Percentiles rank a stretch among this genome's conserved stretches.
Conservation (phyloP, 1,284 basidiomycete genomes). For the Amylostereum areolatum region DNA sequence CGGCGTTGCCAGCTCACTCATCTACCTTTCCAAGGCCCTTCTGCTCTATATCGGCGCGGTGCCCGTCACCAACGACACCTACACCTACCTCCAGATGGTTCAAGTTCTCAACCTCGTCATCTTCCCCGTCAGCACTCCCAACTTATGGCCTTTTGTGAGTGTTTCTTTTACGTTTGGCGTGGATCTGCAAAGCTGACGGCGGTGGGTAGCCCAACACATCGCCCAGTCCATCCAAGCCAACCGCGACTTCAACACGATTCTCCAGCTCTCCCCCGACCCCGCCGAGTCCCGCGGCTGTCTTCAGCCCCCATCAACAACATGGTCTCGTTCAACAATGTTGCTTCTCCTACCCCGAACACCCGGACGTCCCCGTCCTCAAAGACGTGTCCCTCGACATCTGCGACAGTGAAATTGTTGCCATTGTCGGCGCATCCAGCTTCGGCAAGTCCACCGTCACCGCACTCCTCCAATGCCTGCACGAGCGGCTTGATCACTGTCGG, state of each 20-base stretch:
- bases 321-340: slow-evolving; percentile 65
- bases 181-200: slow-evolving; percentile 9
- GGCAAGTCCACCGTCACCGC: slow-evolving; percentile 89
- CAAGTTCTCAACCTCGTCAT: slow-evolving; percentile 88
- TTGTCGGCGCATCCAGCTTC: slow-evolving; percentile 84
- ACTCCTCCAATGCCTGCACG: slow-evolving; percentile 82
- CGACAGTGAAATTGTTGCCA: slow-evolving; percentile 77
- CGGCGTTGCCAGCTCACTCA: slow-evolving; percentile 78
- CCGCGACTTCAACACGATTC: slow-evolving; percentile 67
- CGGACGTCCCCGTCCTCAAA: slow-evolving; percentile 65
- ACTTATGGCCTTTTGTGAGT: slow-evolving; percentile 83
- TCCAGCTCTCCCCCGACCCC: slow-evolving; percentile 53
- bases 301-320: slow-evolving; percentile 57
- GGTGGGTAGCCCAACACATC: slow-evolving; percentile 62
- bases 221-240: slow-evolving; percentile 78
- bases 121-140: slow-evolving; percentile 87
- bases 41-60: slow-evolving; percentile 88
- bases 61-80: slow-evolving; percentile 75
- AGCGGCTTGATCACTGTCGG: slow-evolving; percentile 71
- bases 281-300: slow-evolving; percentile 65
- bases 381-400: slow-evolving; percentile 59
- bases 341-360: slow-evolving; percentile 83
- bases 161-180: slow-evolving; percentile 1
- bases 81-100: slow-evolving; percentile 84
- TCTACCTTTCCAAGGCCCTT: slow-evolving; percentile 85